Evolutionary conservation across 78 protist genomes (phyloP).

Genomic region (Cavenderia fasciculata): DNA sequence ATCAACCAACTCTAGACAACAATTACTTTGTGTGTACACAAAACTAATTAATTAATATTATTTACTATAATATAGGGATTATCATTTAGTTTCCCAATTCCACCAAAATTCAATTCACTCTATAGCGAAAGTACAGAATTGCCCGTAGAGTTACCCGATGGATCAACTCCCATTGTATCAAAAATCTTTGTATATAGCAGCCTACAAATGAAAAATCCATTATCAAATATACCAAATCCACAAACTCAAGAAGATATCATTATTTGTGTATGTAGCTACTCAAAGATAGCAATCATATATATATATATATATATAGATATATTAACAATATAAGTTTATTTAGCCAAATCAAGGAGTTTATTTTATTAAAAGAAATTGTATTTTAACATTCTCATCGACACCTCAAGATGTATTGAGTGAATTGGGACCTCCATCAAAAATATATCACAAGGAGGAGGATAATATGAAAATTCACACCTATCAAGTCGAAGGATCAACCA

Average conservation of each 20-base stretch:
- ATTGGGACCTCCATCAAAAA: constrained; percentile 79
- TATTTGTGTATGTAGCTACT: constrained; percentile 36
- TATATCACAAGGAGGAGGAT: constrained; percentile 84
- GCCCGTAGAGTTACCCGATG: constrained; percentile 86
- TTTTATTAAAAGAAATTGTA: constrained; percentile 55
- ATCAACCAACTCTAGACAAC: neutral
- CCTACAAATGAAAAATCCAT: constrained; percentile 28
- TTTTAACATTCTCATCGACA: constrained; percentile 55
- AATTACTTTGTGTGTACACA: neutral
- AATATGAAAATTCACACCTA: constrained; percentile 81
- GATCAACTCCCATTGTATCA: constrained; percentile 80
- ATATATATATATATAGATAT: too few species aligned
- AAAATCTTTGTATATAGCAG: constrained; percentile 76
- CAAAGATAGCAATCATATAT: neutral
- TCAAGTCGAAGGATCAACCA: constrained; percentile 26
- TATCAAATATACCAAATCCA: constrained; percentile 12
- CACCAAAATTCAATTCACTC: constrained; percentile 58
- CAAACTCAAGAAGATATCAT: constrained; percentile 31
- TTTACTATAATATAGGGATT: constrained; percentile 33
- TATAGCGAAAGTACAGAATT: constrained; percentile 50
- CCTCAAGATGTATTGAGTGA: constrained; percentile 79
- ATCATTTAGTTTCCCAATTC: constrained; percentile 80
- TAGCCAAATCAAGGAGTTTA: constrained; percentile 59
- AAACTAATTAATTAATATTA: neutral
- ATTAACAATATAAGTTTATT: too few species aligned